These are phyloP conservation scores for Meira nashicola DNA, from an alignment of 1,284 basidiomycete species.

Conservation along the genomic window DNA sequence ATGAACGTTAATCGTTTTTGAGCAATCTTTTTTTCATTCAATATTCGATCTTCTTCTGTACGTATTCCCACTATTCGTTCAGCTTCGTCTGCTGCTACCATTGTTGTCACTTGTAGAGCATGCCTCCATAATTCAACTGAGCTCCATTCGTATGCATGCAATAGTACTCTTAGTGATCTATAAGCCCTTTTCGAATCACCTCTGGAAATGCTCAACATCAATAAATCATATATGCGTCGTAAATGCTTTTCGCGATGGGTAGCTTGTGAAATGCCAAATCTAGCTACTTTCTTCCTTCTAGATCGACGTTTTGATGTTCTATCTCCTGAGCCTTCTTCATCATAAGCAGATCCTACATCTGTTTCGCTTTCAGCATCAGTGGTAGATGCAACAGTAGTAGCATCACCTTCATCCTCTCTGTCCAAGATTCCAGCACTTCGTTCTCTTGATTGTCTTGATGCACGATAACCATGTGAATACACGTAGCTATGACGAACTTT, in stretches of 20 bases:
- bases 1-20: neutral
- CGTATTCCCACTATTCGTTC: neutral
- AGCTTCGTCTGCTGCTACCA: neutral
- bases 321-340: no score
- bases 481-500: no score
- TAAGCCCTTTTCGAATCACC: neutral
- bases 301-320: no score
- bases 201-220: neutral
- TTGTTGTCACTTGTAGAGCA: constrained; percentile 3
- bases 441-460: no score
- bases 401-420: no score
- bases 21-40: neutral
- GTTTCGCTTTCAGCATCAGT: no score
- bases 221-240: neutral
- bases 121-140: constrained; percentile 7
- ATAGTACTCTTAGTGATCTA: constrained; percentile 2
- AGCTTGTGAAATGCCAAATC: neutral
- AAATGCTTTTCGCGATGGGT: constrained; percentile 7
- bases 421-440: no score
- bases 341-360: no score
- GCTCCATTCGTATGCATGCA: constrained; percentile 6
- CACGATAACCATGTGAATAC: no score
- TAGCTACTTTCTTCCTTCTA: no score
- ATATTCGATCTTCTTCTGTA: neutral
- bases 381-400: no score